Evolutionary conservation across 768 basidiomycete genomes (phyloP).

Genomic region (Pisolithus orientalis): DNA sequence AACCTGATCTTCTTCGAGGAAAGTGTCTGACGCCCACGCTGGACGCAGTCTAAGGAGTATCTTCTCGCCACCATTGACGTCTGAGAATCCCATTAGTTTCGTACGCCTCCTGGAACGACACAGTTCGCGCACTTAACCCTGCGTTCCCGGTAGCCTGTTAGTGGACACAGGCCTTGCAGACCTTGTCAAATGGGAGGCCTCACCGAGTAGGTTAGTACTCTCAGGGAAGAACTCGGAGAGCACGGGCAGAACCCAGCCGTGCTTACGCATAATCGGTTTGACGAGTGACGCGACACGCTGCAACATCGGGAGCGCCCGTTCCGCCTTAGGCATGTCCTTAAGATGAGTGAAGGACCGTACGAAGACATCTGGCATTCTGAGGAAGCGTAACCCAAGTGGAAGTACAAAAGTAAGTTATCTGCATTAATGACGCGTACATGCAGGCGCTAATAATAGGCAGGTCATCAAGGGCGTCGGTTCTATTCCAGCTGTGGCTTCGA

Average conservation of each 20-base stretch:
- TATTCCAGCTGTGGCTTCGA: too few species aligned
- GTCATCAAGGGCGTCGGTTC: too few species aligned
- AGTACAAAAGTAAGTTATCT: background rate
- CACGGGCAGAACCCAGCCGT: conserved; percentile 69
- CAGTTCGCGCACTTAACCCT: conserved; percentile 29
- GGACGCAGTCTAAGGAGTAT: conserved; percentile 82
- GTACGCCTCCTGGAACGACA: conserved; percentile 1
- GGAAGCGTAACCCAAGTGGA: background rate
- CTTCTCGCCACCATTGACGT: conserved; percentile 73
- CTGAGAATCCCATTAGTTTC: conserved; percentile 29
- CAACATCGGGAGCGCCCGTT: conserved; percentile 62
- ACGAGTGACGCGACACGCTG: conserved; percentile 71
- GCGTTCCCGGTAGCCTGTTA: conserved; percentile 15
- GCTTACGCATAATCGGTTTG: conserved; percentile 91
- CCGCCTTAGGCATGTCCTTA: conserved; percentile 57
- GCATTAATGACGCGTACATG: too few species aligned
- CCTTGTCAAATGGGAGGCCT: conserved; percentile 15
- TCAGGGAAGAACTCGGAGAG: conserved; percentile 89
- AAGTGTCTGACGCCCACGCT: conserved; percentile 57
- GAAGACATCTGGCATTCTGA: conserved; percentile 48
- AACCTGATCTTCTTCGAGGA: conserved; percentile 69
- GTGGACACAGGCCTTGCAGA: background rate
- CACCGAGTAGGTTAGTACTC: conserved; percentile 65
- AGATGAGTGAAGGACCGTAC: conserved; percentile 68
- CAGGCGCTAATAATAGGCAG: too few species aligned